A percentile compares a stretch with the other conserved stretches of the same genome.
Conservation (phyloP, 192 early-diverging fungal species). For the Linnemannia exigua region DNA sequence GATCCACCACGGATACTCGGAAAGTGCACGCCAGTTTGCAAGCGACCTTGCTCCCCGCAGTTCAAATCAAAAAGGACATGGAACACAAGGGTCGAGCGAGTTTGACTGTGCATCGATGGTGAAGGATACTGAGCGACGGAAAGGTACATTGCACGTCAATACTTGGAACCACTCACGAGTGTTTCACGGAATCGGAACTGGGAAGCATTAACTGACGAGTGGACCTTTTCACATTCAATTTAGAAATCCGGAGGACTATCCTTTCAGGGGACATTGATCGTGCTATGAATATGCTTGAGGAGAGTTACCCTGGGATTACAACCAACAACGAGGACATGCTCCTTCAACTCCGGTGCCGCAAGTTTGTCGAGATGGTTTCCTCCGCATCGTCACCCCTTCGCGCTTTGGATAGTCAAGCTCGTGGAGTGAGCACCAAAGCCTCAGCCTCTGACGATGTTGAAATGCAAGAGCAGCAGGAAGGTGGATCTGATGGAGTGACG, state of each 20-base stretch:
- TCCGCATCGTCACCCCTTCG: slow-evolving; percentile 36
- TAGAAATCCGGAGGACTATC: slow-evolving; percentile 67
- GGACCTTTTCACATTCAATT: too few relatives aligned
- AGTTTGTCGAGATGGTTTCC: slow-evolving; percentile 90
- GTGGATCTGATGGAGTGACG: not conserved
- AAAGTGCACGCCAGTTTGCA: slow-evolving; percentile 81
- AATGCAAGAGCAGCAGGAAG: slow-evolving; percentile 20
- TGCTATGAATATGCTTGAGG: slow-evolving; percentile 77
- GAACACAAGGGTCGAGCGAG: not conserved
- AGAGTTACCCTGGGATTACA: slow-evolving; percentile 79
- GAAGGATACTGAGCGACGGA: slow-evolving; percentile 36
- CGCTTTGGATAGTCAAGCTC: slow-evolving; percentile 24
- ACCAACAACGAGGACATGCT: slow-evolving; percentile 71
- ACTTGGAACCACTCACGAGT: not conserved
- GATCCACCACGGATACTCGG: slow-evolving; percentile 85
- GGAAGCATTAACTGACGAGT: too few relatives aligned
- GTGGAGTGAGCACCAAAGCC: not conserved
- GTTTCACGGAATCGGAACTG: too few relatives aligned
- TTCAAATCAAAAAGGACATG: not conserved
- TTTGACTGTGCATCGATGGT: slow-evolving; percentile 4
- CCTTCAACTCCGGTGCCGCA: slow-evolving; percentile 85
- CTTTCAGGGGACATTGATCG: slow-evolving; percentile 80
- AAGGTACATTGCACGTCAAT: slow-evolving; percentile 21
- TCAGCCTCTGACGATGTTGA: slow-evolving; percentile 52
- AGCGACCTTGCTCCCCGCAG: slow-evolving; percentile 30